Percentiles rank a stretch among this genome's conserved stretches.
Conservation (phyloP, 2,329 filamentous ascomycete species). For the Xylariaceae sp. region DNA sequence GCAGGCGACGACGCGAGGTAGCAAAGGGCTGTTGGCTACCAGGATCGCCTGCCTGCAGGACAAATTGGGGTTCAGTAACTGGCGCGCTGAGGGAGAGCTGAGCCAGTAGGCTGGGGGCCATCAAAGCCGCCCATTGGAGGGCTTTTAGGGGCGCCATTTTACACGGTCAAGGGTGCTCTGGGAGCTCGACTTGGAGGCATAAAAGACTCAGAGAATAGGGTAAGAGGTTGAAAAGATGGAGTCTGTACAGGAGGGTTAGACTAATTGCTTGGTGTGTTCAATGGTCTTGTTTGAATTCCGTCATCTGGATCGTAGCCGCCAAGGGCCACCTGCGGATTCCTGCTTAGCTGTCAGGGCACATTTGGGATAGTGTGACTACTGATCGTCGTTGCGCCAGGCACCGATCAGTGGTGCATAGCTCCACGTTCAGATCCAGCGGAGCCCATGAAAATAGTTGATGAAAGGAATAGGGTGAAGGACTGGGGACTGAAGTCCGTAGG, state of each 20-base stretch:
- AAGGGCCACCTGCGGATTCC: slow-evolving; percentile 5
- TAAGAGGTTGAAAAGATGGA: slow-evolving; percentile 9
- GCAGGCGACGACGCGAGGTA: slow-evolving; percentile 53
- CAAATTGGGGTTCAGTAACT: slow-evolving; percentile 33
- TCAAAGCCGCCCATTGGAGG: slow-evolving; percentile 30
- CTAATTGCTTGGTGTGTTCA: too few species aligned
- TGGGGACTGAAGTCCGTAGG: background rate
- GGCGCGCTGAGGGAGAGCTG: slow-evolving; percentile 36
- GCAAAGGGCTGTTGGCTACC: slow-evolving; percentile 26
- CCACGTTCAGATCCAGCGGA: background rate
- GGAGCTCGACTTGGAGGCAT: background rate
- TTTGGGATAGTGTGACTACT: slow-evolving; percentile 6
- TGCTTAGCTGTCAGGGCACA: slow-evolving; percentile 8
- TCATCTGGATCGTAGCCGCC: slow-evolving; percentile 2
- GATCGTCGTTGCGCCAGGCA: slow-evolving; percentile 6
- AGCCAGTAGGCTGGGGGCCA: slow-evolving; percentile 36
- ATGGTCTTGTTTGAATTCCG: slow-evolving; percentile 7
- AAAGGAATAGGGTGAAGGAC: slow-evolving; percentile 6
- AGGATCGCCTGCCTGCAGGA: slow-evolving; percentile 34
- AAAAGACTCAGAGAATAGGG: slow-evolving; percentile 1
- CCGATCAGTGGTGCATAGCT: too few species aligned
- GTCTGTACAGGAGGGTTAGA: too few species aligned
- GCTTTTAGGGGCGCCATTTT: slow-evolving; percentile 34
- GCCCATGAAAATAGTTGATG: slow-evolving; percentile 2
- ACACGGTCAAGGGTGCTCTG: slow-evolving; percentile 23